These are phyloP conservation scores for Starmerella sp. DNA, from an alignment of 805 yeast genomes.

Conservation along the genomic window DNA sequence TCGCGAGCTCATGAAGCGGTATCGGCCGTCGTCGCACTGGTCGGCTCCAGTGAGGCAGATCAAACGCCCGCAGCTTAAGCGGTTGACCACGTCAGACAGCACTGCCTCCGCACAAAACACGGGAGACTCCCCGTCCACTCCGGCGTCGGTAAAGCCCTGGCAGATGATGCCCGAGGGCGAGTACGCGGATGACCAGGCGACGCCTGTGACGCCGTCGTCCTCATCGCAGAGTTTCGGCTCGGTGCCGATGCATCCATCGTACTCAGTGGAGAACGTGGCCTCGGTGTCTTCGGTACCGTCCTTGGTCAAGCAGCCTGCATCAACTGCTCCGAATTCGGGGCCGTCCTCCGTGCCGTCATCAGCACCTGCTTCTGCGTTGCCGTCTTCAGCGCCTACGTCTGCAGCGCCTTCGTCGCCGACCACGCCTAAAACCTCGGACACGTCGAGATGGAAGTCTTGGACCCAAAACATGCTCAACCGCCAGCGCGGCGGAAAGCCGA, in stretches of 20 bases:
- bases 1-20: conserved; percentile 6
- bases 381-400: neutral
- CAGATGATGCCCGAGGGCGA: neutral
- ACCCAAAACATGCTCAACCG: neutral
- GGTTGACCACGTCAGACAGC: conserved; percentile 2
- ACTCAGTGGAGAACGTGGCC: neutral
- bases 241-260: neutral
- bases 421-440: neutral
- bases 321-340: too few species aligned
- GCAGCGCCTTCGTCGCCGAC: neutral
- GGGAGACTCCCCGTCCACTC: neutral
- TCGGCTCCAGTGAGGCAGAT: conserved; percentile 7
- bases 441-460: conserved; percentile 1
- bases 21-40: conserved; percentile 21
- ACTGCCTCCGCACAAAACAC: neutral
- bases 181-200: neutral
- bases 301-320: neutral
- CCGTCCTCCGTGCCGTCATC: too few species aligned
- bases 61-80: conserved; percentile 6
- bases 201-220: conserved; percentile 3
- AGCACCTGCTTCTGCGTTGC: too few species aligned
- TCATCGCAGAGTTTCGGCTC: neutral
- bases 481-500: neutral
- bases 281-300: neutral
- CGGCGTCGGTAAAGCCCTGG: neutral